Base-by-base conservation (phyloP, 140 eudicot genomes). In the Flaveria floridana region DNA sequence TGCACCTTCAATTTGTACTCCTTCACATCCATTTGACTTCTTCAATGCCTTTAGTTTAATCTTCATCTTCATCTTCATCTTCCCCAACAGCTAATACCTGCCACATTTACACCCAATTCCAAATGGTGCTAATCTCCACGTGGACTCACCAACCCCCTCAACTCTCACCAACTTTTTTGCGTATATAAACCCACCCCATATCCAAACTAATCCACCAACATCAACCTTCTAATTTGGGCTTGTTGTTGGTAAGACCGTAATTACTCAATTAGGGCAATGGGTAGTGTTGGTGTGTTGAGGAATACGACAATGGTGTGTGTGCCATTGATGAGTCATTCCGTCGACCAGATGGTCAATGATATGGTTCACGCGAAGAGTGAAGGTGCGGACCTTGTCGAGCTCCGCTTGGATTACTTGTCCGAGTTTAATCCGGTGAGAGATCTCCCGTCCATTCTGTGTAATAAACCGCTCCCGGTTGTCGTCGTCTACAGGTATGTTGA, bases 381-480 rank as follows among this genome's bases (percentile, higher is more conserved):
- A 51, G 97, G 97, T 0, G 97, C 96, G 0, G 94, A 91, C 59
- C 25, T 85, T 1, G 88, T 91, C 16, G 94, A 91, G 73, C 78
- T 91, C 63, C 55, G 94, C 71, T 84, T 91, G 21, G 93, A 89
- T 56, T 82, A 48, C 73, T 30, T 88, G 52, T 71, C 70, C 46
- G 55, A 66, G 7, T 89, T 89, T 20, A 1, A 34, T 18, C 85
- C 86, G 4, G 62, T n/a, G 0, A 59, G 61, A 14, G 87, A 91
- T 70, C 94, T 91, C 7, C 70, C 39, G 6, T 14, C 79, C 0
- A 81, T 91, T 4, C 68, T 91, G 12, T 44, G 10, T 2, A 79
- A 73, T 61, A 86, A 65, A 72, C 85, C 96, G n/a, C 74, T 91
- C 0, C 97, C 97, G 0, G 83, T 84, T 44, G 48, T 82, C 16